Base-by-base conservation (phyloP, 2,329 filamentous ascomycete genomes). In the Thelonectria discophora region DNA sequence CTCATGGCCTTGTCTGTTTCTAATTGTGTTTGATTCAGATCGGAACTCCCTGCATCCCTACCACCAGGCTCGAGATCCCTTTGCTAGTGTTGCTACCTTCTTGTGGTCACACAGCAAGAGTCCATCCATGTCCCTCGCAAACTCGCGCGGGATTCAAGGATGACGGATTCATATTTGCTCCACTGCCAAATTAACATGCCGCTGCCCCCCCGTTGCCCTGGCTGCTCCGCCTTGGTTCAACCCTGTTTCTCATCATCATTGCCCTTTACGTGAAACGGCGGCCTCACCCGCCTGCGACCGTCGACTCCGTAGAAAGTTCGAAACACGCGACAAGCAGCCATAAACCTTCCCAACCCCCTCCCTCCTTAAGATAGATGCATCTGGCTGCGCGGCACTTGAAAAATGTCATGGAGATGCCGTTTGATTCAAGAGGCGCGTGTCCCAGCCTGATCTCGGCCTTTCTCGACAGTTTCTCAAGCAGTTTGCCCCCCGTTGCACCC, bases 321-420 rank as follows among this genome's bases (percentile, higher is more conserved):
- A 68, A 71, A 67, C 67, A 69, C 62, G 58, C 69, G 67, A 67
- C 61, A 71, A 54, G 55, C 34, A 64, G 58, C 48, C 24, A 65
- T 57, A 55, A 63, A 49, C 59, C 58, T 55, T 66, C 59, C 58
- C 59, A 47, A 49, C 47, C 48, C 58, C 59, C 48, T 51, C 61
- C 65, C 24, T 50, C 55, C 52, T 54, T 32, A 54, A 60, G 54
- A 51, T 60, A 58, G 62, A 50, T 61, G 48, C 58, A 63, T 64
- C 58, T 59, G 39, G 53, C 52, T 40, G 61, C 55, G 58, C 56
- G 60, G 62, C 62, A 50, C 55, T 55, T 55, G 34, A 60, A 57
- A 55, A 54, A 49, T 48, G 13, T 47, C 21, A 30, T 62, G 51
- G 55, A 60, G 40, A 58, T 55, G 55, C 57, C 48, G 42, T 58